Conservation (phyloP, 768 basidiomycete species). For the Filobasidium floriforme region DNA sequence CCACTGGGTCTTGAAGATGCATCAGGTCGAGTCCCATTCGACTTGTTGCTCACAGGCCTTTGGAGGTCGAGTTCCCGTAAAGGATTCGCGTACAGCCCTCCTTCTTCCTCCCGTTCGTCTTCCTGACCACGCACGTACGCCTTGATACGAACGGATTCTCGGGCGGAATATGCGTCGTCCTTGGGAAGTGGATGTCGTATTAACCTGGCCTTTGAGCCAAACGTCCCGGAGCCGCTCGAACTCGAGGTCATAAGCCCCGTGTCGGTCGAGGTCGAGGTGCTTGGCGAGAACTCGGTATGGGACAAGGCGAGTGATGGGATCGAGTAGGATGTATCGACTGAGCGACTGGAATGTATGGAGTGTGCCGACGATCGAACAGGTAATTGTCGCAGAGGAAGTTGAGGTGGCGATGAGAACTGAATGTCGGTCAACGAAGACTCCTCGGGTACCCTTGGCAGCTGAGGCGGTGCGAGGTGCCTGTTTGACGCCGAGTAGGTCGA, state of each 20-base stretch:
- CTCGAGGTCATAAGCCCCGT: background rate
- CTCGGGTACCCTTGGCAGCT: slow-evolving; percentile 10
- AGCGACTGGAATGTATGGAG: slow-evolving; percentile 5
- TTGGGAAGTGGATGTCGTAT: background rate
- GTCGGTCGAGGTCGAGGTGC: background rate
- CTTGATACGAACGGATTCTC: background rate
- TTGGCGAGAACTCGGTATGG: slow-evolving; percentile 1
- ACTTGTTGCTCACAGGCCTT: background rate
- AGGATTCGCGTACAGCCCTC: background rate
- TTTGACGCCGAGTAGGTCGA: background rate
- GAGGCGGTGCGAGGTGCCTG: slow-evolving; percentile 2
- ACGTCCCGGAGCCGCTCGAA: slow-evolving; percentile 4
- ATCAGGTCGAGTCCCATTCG: background rate
- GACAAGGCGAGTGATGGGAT: slow-evolving; percentile 8
- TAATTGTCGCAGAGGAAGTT: background rate
- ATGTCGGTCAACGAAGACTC: slow-evolving; percentile 8
- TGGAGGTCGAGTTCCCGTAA: background rate
- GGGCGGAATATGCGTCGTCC: background rate
- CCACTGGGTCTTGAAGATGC: too few relatives aligned
- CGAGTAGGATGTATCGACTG: background rate
- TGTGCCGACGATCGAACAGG: background rate
- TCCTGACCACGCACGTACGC: background rate
- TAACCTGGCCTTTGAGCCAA: background rate
- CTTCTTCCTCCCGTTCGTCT: background rate
- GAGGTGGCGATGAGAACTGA: slow-evolving; percentile 4